Evolutionary conservation across 805 yeast species (phyloP).

Genomic region (Barnettozyma salicaria): DNA sequence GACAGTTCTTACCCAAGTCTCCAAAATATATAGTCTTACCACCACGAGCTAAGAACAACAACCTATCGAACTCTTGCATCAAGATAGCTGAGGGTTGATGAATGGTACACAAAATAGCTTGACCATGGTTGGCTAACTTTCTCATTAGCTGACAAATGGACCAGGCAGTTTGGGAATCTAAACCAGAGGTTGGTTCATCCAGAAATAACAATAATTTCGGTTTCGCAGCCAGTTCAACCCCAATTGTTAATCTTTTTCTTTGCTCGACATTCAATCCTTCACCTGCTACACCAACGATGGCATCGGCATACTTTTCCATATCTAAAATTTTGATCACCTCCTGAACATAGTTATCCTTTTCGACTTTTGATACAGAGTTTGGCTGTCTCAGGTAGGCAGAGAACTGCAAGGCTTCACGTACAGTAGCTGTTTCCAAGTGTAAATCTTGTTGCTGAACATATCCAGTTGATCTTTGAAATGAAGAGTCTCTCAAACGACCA

Average conservation of each 20-base stretch:
- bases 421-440: conserved; percentile 60
- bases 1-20: conserved; percentile 56
- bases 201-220: conserved; percentile 54
- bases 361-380: conserved; percentile 39
- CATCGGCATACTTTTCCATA: conserved; percentile 62
- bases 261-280: conserved; percentile 63
- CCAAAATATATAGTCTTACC: conserved; percentile 76
- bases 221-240: conserved; percentile 62
- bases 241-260: conserved; percentile 60
- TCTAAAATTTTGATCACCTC: conserved; percentile 57
- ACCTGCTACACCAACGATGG: conserved; percentile 70
- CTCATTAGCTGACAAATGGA: conserved; percentile 56
- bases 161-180: conserved; percentile 67
- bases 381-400: conserved; percentile 72
- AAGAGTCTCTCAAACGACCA: conserved; percentile 52
- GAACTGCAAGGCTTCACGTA: conserved; percentile 64
- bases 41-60: conserved; percentile 63
- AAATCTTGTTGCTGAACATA: conserved; percentile 77
- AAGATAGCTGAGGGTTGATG: conserved; percentile 84
- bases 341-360: conserved; percentile 62
- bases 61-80: conserved; percentile 71
- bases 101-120: conserved; percentile 67
- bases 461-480: conserved; percentile 50
- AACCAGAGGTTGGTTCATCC: conserved; percentile 67
- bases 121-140: conserved; percentile 53